phyloP scores from a whole-genome alignment of 306 rosid species.

The Quercus gilva region DNA sequence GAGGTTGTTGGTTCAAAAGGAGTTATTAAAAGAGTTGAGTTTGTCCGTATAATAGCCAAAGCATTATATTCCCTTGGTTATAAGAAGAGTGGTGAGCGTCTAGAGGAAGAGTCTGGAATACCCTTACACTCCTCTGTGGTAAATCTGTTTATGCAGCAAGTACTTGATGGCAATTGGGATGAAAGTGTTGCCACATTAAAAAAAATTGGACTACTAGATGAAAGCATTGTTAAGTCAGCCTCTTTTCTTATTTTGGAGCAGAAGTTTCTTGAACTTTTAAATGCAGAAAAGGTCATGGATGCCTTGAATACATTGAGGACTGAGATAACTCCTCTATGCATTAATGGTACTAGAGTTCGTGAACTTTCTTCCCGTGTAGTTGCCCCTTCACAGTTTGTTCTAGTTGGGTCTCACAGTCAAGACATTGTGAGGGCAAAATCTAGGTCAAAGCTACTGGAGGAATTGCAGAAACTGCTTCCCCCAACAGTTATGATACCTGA shows the following conservation, averaged over 20 bases:
- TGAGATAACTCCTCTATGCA: slow-evolving; percentile 74
- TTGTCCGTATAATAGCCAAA: slow-evolving; percentile 91
- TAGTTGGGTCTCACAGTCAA: slow-evolving; percentile 34
- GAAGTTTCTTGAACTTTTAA: slow-evolving; percentile 80
- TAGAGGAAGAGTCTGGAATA: slow-evolving; percentile 98
- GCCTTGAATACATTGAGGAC: slow-evolving; percentile 85
- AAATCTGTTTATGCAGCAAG: slow-evolving; percentile 72
- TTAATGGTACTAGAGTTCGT: slow-evolving; percentile 54
- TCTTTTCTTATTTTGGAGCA: slow-evolving; percentile 83
- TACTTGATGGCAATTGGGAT: slow-evolving; percentile 83
- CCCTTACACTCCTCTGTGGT: slow-evolving; percentile 64
- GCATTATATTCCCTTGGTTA: slow-evolving; percentile 94
- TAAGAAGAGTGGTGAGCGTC: slow-evolving; percentile 67
- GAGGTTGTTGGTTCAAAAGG: slow-evolving; percentile 91
- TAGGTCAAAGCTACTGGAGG: slow-evolving; percentile 73
- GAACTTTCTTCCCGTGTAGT: slow-evolving; percentile 81
- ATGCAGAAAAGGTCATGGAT: slow-evolving; percentile 61
- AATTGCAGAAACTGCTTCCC: slow-evolving; percentile 88
- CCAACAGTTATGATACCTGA: slow-evolving; percentile 90
- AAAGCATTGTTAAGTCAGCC: slow-evolving; percentile 56
- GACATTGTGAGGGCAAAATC: slow-evolving; percentile 47
- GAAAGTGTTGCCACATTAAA: slow-evolving; percentile 70
- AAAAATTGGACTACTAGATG: slow-evolving; percentile 67
- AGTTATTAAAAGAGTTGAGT: slow-evolving; percentile 77
- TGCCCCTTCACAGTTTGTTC: slow-evolving; percentile 40